Conservation (phyloP, 192 early-diverging fungal species). For the Funneliformis mosseae region DNA sequence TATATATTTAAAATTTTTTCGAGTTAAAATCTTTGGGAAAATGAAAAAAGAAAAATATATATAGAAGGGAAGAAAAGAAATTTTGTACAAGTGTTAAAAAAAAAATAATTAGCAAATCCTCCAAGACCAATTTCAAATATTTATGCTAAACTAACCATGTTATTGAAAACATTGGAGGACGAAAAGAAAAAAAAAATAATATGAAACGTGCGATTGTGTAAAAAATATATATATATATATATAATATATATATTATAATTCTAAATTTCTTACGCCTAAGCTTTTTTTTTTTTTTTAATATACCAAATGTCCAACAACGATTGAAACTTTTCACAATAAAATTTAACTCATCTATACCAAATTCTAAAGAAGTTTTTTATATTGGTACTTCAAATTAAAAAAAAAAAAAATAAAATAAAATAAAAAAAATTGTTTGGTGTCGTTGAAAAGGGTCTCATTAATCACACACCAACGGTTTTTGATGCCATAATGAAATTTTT, state of each 20-base stretch:
- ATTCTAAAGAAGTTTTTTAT: background rate
- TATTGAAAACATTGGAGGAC: background rate
- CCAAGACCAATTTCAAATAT: background rate
- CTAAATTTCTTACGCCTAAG: background rate
- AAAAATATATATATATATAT: background rate
- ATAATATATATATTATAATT: too few relatives aligned
- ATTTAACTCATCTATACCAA: background rate
- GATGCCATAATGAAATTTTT: background rate
- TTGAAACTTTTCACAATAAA: background rate
- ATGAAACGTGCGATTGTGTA: background rate
- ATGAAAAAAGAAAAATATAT: background rate
- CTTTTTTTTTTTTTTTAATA: background rate
- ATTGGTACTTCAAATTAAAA: background rate
- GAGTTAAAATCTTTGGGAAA: too few relatives aligned
- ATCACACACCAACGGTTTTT: background rate
- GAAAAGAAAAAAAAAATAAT: background rate
- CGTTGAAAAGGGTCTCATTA: too few relatives aligned
- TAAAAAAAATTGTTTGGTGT: background rate
- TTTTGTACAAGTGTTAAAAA: constrained; percentile 1
- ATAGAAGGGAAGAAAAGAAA: background rate
- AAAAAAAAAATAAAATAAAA: background rate
- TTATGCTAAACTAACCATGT: background rate
- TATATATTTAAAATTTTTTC: too few relatives aligned
- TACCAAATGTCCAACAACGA: background rate
- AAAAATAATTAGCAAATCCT: background rate